A percentile compares a stretch with the other conserved stretches of the same genome.
phyloP scores from a whole-genome alignment of 768 basidiomycete species.

The Auricularia cornea region DNA sequence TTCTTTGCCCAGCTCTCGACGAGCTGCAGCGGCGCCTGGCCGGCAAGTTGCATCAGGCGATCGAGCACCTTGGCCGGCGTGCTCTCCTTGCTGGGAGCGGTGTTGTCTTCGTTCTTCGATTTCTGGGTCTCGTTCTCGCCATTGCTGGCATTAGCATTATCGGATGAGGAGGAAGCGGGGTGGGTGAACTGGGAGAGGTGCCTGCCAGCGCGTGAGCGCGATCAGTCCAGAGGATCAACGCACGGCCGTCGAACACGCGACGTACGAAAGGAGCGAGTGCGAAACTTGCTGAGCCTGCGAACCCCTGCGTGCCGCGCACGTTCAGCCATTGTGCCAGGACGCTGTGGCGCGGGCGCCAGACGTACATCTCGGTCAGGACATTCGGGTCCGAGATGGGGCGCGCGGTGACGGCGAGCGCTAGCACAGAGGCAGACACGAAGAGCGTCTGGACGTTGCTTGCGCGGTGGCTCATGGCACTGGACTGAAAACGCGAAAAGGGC shows the following conservation, averaged over 20 bases:
- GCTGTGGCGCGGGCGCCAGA: not conserved
- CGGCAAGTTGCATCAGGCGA: not conserved
- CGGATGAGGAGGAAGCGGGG: not conserved
- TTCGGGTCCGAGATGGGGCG: conserved; percentile 24
- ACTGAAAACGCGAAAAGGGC: not conserved
- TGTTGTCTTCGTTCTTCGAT: not conserved
- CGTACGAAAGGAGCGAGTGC: not conserved
- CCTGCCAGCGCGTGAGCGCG: not conserved
- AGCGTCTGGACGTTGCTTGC: conserved; percentile 14
- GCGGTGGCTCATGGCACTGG: not conserved
- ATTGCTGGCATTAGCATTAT: not conserved
- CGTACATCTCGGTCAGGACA: not conserved
- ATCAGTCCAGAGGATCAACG: not conserved
- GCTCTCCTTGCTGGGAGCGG: not conserved
- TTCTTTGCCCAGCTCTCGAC: not conserved
- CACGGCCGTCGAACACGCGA: not conserved
- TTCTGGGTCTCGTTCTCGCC: not conserved
- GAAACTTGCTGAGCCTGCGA: not conserved
- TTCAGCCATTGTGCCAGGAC: not conserved
- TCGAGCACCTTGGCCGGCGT: not conserved
- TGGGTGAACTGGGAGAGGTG: not conserved
- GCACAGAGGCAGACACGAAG: conserved; percentile 31
- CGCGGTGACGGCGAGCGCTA: conserved; percentile 38
- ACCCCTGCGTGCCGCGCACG: not conserved
- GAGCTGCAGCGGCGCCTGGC: not conserved